Evolutionary conservation across 352 stramenopile species (phyloP).

Genomic region (Pythium rhizo-oryzae): DNA sequence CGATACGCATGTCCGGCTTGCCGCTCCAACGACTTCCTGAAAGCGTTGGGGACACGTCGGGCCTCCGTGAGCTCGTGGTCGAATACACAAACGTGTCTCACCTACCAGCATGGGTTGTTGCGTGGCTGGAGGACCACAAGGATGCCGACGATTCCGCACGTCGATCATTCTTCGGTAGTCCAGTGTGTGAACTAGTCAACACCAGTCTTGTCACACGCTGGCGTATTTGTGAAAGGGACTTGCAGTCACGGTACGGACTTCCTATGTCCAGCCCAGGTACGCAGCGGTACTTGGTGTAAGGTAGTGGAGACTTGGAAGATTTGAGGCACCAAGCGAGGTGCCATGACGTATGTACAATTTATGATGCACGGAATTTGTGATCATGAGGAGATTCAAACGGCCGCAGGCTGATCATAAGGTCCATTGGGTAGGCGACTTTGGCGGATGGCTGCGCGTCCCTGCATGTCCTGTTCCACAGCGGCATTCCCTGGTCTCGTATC

Average conservation of each 20-base stretch:
- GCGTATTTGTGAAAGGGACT: slow-evolving; percentile 4
- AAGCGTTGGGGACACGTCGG: slow-evolving; percentile 2
- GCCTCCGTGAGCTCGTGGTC: not conserved
- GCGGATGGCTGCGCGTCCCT: not conserved
- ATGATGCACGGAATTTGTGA: no score
- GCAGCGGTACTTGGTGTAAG: not conserved
- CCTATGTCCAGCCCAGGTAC: not conserved
- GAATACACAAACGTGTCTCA: slow-evolving; percentile 13
- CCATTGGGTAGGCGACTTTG: slow-evolving; percentile 5
- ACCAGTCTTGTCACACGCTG: not conserved
- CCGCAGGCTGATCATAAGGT: slow-evolving; percentile 3
- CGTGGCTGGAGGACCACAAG: slow-evolving; percentile 8
- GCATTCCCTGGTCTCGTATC: not conserved
- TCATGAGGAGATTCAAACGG: not conserved
- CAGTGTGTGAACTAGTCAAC: slow-evolving; percentile 4
- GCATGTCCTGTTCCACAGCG: not conserved
- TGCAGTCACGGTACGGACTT: not conserved
- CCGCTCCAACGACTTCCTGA: slow-evolving; percentile 13
- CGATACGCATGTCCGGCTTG: slow-evolving; percentile 5
- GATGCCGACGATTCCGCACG: not conserved
- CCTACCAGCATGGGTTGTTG: slow-evolving; percentile 3
- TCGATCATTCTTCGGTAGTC: slow-evolving; percentile 17
- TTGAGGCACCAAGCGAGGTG: not conserved
- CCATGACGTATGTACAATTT: no score
- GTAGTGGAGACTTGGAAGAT: no score